Percentiles rank a stretch among this genome's conserved stretches.
phyloP scores from a whole-genome alignment of 2,329 filamentous ascomycete genomes.

The Talaromyces sp. region DNA sequence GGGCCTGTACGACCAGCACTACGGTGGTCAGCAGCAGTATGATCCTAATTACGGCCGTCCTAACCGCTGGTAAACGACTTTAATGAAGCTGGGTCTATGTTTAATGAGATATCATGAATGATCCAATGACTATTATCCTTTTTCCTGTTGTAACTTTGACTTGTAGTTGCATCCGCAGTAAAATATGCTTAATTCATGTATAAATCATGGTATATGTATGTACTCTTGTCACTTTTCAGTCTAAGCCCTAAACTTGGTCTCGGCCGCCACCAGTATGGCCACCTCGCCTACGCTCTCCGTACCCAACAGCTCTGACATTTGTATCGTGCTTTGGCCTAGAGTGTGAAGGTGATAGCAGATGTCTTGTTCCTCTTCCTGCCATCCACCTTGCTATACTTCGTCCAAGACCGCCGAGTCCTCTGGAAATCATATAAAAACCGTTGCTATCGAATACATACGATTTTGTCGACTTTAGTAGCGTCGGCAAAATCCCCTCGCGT shows the following conservation, averaged over 20 bases:
- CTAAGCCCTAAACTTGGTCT: not conserved
- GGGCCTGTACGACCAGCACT: conserved; percentile 60
- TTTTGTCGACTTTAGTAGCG: not conserved
- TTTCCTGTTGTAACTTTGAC: not conserved
- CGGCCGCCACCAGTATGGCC: not conserved
- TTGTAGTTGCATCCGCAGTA: not conserved
- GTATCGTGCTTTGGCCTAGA: not conserved
- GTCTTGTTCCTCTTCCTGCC: not conserved
- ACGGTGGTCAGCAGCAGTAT: conserved; percentile 49
- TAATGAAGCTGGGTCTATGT: not conserved
- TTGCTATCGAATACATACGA: not conserved
- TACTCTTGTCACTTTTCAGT: too few species aligned
- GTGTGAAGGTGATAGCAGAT: not conserved
- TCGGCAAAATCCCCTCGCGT: not conserved
- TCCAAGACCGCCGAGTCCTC: conserved; percentile 3
- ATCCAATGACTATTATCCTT: not conserved
- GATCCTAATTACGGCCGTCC: conserved; percentile 39
- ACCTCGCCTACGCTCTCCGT: not conserved
- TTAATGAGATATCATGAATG: not conserved
- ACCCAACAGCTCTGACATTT: not conserved
- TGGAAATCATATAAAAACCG: not conserved
- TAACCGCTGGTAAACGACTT: conserved; percentile 11
- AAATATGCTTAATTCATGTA: not conserved
- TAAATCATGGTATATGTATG: not conserved
- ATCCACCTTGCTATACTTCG: conserved; percentile 4